Evolutionary conservation across 805 yeast genomes (phyloP).

Genomic region (Schwanniomyces sp.): DNA sequence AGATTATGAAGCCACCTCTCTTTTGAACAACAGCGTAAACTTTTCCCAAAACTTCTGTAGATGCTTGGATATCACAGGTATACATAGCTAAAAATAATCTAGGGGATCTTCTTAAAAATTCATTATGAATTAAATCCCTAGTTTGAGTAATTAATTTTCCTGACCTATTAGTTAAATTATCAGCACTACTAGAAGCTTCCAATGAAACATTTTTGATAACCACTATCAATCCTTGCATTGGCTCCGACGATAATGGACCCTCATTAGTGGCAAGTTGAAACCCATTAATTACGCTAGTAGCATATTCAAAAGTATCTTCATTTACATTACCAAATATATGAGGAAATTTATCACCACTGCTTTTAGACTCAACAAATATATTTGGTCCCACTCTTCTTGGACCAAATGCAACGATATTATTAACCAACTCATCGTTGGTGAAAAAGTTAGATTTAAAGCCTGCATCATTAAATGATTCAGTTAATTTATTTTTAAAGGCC

Average conservation of each 20-base stretch:
- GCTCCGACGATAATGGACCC: slow-evolving; percentile 90
- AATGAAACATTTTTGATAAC: slow-evolving; percentile 25
- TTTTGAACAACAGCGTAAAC: slow-evolving; percentile 93
- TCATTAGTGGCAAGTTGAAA: slow-evolving; percentile 77
- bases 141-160: slow-evolving; percentile 76
- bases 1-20: slow-evolving; percentile 78
- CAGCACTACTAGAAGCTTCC: slow-evolving; percentile 23
- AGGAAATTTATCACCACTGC: slow-evolving; percentile 24
- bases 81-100: slow-evolving; percentile 91
- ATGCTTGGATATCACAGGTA: slow-evolving; percentile 91
- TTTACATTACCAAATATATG: slow-evolving; percentile 22
- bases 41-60: slow-evolving; percentile 91
- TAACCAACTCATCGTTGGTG: slow-evolving; percentile 18
- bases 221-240: slow-evolving; percentile 77
- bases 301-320: slow-evolving; percentile 35
- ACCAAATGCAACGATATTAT: slow-evolving; percentile 63
- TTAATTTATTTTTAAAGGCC: slow-evolving; percentile 6
- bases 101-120: slow-evolving; percentile 81
- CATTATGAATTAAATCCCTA: slow-evolving; percentile 69
- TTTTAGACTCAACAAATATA: slow-evolving; percentile 57
- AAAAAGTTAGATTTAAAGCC: slow-evolving; percentile 16
- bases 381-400: slow-evolving; percentile 78
- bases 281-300: slow-evolving; percentile 72
- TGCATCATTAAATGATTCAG: slow-evolving; percentile 9
- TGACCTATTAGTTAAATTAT: slow-evolving; percentile 46